phyloP scores from a whole-genome alignment of 805 yeast species.

The Candida nanaspora region DNA sequence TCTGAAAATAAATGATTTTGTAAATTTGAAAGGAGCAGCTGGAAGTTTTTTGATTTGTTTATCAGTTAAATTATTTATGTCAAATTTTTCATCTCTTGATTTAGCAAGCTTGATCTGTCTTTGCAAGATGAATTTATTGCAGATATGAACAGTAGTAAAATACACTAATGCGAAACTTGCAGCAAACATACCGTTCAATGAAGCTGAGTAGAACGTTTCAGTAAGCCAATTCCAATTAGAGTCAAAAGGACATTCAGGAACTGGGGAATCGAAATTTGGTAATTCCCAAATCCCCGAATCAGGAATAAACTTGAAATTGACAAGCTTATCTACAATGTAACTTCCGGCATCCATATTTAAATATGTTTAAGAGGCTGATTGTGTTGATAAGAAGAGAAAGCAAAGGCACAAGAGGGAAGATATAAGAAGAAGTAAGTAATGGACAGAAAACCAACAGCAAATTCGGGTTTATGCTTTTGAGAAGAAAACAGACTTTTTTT shows the following conservation, averaged over 20 bases:
- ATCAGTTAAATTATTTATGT: constrained; percentile 8
- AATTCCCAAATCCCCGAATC: constrained; percentile 17
- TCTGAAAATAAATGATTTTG: constrained; percentile 40
- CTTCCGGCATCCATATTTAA: not conserved
- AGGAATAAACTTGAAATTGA: constrained; percentile 17
- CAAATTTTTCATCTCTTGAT: constrained; percentile 16
- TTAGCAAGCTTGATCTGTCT: constrained; percentile 34
- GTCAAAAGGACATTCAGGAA: constrained; percentile 21
- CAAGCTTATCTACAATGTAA: constrained; percentile 7
- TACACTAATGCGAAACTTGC: constrained; percentile 50
- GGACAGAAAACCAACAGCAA: too few species aligned
- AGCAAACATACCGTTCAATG: constrained; percentile 48
- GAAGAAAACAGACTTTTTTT: too few species aligned
- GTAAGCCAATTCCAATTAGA: constrained; percentile 14
- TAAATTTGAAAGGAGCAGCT: constrained; percentile 46
- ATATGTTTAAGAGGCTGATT: not conserved
- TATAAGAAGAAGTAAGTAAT: too few species aligned
- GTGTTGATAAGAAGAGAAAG: too few species aligned
- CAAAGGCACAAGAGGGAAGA: too few species aligned
- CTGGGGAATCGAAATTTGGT: constrained; percentile 18
- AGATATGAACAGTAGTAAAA: constrained; percentile 48
- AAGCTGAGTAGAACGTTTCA: constrained; percentile 27
- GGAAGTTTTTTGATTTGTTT: constrained; percentile 30
- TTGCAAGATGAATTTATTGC: constrained; percentile 39
- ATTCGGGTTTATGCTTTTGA: too few species aligned